Conservation (phyloP, 2,329 filamentous ascomycete species). For the Aspergillus ochraceoroseus region DNA sequence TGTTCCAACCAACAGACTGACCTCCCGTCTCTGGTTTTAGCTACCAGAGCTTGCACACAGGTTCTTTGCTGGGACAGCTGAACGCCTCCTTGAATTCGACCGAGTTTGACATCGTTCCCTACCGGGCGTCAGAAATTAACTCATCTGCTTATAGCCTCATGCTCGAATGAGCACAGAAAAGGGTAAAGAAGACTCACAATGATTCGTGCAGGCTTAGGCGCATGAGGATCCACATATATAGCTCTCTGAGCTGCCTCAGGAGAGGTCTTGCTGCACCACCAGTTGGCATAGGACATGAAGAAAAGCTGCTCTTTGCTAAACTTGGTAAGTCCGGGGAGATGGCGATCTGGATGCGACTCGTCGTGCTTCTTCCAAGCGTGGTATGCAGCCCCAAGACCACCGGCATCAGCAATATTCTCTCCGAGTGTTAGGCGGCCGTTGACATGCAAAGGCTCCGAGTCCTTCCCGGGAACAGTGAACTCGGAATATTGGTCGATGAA, state of each 20-base stretch:
- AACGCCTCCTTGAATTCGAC: slow-evolving; percentile 64
- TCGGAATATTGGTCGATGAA: slow-evolving; percentile 64
- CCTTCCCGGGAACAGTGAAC: slow-evolving; percentile 54
- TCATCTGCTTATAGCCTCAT: too few relatives aligned
- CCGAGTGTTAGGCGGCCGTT: slow-evolving; percentile 61
- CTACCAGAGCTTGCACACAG: slow-evolving; percentile 66
- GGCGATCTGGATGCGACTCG: slow-evolving; percentile 47
- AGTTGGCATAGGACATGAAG: slow-evolving; percentile 60
- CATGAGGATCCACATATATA: slow-evolving; percentile 62
- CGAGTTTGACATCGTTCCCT: slow-evolving; percentile 63
- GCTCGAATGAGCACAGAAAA: neutral
- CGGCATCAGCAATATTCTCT: slow-evolving; percentile 69
- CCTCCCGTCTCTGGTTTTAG: neutral
- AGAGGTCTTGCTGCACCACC: slow-evolving; percentile 63
- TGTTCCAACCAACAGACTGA: neutral
- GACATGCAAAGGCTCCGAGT: slow-evolving; percentile 56
- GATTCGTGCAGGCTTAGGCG: slow-evolving; percentile 59
- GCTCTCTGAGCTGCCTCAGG: slow-evolving; percentile 54
- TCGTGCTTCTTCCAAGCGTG: slow-evolving; percentile 61
- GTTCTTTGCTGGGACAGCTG: slow-evolving; percentile 60
- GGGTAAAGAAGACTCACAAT: slow-evolving; percentile 29
- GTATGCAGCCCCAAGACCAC: slow-evolving; percentile 60
- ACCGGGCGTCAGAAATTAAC: too few relatives aligned
- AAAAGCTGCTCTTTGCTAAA: slow-evolving; percentile 67
- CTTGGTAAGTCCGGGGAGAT: slow-evolving; percentile 56